A percentile compares a stretch with the other conserved stretches of the same genome.
Conservation (phyloP, 2,329 filamentous ascomycete genomes). For the Fusarium poae region DNA sequence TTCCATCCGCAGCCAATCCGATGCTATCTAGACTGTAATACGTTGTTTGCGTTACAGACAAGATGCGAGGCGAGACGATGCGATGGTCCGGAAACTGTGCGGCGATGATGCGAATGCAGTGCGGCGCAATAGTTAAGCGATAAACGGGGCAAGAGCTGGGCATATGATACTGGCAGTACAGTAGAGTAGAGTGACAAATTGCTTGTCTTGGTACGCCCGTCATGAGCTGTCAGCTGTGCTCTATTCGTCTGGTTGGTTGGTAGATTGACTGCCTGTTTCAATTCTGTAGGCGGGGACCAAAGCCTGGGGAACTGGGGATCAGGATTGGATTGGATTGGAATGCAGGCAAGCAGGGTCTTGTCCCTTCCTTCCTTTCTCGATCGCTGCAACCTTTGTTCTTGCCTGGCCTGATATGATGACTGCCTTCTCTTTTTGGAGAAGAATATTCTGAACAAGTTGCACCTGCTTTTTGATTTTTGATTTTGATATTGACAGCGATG, state of each 20-base stretch:
- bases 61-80: conserved; percentile 3
- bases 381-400: conserved; percentile 21
- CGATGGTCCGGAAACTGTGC: conserved; percentile 23
- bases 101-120: conserved; percentile 28
- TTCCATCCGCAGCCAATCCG: background rate
- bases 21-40: background rate
- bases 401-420: conserved; percentile 35
- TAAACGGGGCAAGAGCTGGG: conserved; percentile 19
- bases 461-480: conserved; percentile 18
- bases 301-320: conserved; percentile 46
- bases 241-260: conserved; percentile 31
- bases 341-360: conserved; percentile 22
- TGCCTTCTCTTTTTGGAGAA: conserved; percentile 17
- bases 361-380: conserved; percentile 14
- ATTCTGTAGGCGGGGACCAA: conserved; percentile 34
- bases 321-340: conserved; percentile 38
- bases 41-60: background rate
- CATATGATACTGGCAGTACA: conserved; percentile 14
- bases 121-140: conserved; percentile 25
- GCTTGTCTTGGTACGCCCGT: conserved; percentile 43
- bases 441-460: conserved; percentile 28
- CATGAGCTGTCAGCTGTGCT: conserved; percentile 35
- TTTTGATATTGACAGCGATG: conserved; percentile 11
- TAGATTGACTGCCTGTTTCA: conserved; percentile 24
- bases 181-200: conserved; percentile 21